phyloP scores from a whole-genome alignment of 192 early-diverging fungal genomes.

The Oehlia diaphana region DNA sequence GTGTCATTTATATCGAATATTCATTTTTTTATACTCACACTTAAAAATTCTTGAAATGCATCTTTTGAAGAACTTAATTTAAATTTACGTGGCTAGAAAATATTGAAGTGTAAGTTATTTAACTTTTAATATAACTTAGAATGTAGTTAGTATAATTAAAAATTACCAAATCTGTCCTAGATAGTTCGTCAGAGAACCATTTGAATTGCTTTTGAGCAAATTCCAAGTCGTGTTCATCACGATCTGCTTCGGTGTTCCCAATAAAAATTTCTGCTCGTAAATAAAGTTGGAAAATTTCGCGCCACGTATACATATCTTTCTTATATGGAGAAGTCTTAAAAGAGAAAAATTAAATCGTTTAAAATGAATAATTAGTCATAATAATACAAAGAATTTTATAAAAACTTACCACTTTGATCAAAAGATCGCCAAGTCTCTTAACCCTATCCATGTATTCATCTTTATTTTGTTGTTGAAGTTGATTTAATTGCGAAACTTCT shows the following conservation, averaged over 20 bases:
- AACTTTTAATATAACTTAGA: conserved; percentile 2
- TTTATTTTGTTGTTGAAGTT: conserved; percentile 57
- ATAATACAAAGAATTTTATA: not conserved
- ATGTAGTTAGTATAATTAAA: conserved; percentile 31
- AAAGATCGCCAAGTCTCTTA: conserved; percentile 45
- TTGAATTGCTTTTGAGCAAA: conserved; percentile 59
- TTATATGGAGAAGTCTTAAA: conserved; percentile 65
- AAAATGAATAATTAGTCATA: not conserved
- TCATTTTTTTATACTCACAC: not conserved
- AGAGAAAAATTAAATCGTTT: not conserved
- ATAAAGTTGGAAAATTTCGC: conserved; percentile 70
- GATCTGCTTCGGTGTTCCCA: conserved; percentile 60
- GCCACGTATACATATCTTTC: conserved; percentile 75
- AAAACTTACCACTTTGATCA: conserved; percentile 46
- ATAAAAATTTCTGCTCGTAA: conserved; percentile 70
- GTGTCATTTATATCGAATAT: conserved; percentile 22
- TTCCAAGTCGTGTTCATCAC: conserved; percentile 47
- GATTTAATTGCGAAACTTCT: conserved; percentile 56
- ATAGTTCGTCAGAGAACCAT: conserved; percentile 57
- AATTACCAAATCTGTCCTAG: conserved; percentile 44
- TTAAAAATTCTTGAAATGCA: not conserved
- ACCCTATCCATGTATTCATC: conserved; percentile 57
- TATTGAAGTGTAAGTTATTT: not conserved
- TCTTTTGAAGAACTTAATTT: not conserved
- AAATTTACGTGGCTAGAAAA: conserved; percentile 3